Base-by-base conservation (phyloP, 805 yeast genomes). In the Starmerella scarabaei region DNA sequence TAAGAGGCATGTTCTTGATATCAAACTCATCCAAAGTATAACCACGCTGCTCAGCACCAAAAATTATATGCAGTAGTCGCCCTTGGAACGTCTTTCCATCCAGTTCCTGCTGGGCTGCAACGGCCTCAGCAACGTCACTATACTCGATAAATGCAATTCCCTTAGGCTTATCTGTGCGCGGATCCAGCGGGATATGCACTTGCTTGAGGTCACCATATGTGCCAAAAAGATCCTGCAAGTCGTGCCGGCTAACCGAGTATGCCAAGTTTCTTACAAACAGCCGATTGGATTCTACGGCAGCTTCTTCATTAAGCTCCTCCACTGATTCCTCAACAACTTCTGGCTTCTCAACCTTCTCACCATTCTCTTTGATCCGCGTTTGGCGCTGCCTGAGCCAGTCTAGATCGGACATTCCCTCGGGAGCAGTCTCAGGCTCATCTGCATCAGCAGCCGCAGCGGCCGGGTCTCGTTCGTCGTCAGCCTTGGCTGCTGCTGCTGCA, bases 41-140 rank as follows among this genome's bases (percentile, higher is more conserved):
- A 37, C 75, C 78, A 47, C 85, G 81, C 60, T 84, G 84, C 36
- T 71, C 73, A 36, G 83, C 77, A 2, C 80, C 96, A 14, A 95
- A 86, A 39, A 91, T 62, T 44, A 91, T 79, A 60, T 91, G 98
- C 37, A 91, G 61, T 37, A 91, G 67, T 52, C 98, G 74, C 37
- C 98, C 98, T 62, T 91, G 97, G 66, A 82, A 88, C 56, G 82
- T 79, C 54, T 80, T 80, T 53, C 83, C 85, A 59, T 91, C 98
- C 37, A 86, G 65, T 12, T 68, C 71, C 27, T 68, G 59, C 56
- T 67, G 86, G 0, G 97, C 97, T 21, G 62, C 56, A 1, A 79
- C 73, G 0, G 98, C 98, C 55, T 78, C 77, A 8, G 71, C 69
- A 8, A 78, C 67, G 45, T 72, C 66, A n/a, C 59, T 62, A 55